Evolutionary conservation across 2,329 filamentous ascomycete species (phyloP), one percentile per base, ranked within the genome.

Genomic region (Coniochaeta ligniaria): DNA sequence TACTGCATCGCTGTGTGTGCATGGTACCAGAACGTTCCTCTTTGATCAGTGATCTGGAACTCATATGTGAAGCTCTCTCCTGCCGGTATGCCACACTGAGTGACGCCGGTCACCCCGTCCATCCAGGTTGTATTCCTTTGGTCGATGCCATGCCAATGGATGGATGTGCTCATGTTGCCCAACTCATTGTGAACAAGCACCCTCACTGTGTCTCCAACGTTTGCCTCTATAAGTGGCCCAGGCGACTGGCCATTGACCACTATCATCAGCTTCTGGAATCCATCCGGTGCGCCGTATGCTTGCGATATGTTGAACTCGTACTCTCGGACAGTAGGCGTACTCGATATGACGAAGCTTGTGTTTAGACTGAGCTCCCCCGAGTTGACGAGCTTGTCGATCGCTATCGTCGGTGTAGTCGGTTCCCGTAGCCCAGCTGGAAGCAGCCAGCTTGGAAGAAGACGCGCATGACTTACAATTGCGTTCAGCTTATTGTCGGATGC

Each of bases 131-230:
- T 83, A 38, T 83, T 82, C 63, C 82, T 82, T 72, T 89, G 86
- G 66, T 83, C 84, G 63, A 90, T 76, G 20, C 88, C 88, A 67
- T 91, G 88, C 74, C 86, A 91, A 67, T 91, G 88, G 16, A 90
- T 76, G 55, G 80, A 80, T 2, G 87, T 84, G 59, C 69, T 74
- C 56, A 63, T 64, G 41, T 71, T 67, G 16, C 63, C 33, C 66
- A 78, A 71, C 9, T 64, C 64, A 66, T 80, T 80, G 58, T 71
- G 68, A 6, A 80, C 75, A 3, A 55, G 26, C 12, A 62, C 71
- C 2, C 74, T 68, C 43, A 80, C 64, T 22, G 72, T 73, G 63
- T 80, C 78, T 11, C 78, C 78, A 2, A 68, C 70, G 62, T 75
- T 75, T 8, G 75, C 78, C 66, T 80, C 76, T 58, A 80, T 73